These are phyloP conservation scores for Bruguiera hainesii DNA, from an alignment of 441 rosid species.

Conservation along the genomic window DNA sequence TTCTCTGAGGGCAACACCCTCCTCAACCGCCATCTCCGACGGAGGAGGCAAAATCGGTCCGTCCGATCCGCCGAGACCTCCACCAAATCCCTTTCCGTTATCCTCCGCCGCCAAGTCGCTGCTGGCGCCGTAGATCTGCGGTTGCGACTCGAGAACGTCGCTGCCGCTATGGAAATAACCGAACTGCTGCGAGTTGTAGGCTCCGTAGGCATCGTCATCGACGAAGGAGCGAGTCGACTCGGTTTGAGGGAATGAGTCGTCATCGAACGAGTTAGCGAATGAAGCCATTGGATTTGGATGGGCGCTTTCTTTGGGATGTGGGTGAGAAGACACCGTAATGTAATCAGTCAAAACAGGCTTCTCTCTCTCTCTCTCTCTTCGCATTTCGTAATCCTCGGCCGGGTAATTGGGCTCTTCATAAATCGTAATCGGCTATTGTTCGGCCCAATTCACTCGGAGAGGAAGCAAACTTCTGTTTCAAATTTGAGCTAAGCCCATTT, in stretches of 20 bases:
- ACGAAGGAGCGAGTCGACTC: slow-evolving; percentile 32
- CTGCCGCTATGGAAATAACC: slow-evolving; percentile 27
- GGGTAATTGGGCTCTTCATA: background rate
- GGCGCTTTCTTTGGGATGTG: background rate
- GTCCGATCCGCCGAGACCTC: slow-evolving; percentile 38
- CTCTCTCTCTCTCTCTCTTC: background rate
- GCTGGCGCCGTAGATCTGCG: slow-evolving; percentile 32
- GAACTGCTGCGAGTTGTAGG: slow-evolving; percentile 22
- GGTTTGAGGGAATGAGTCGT: slow-evolving; percentile 37
- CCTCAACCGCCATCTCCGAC: slow-evolving; percentile 53
- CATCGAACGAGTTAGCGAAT: slow-evolving; percentile 37
- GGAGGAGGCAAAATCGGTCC: slow-evolving; percentile 63
- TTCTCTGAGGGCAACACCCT: slow-evolving; percentile 60
- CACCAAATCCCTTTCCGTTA: slow-evolving; percentile 32
- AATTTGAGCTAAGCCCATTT: too few species aligned
- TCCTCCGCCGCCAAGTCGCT: slow-evolving; percentile 22
- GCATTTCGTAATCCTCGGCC: background rate
- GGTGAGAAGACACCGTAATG: background rate
- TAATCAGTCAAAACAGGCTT: too few species aligned
- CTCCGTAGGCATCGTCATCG: slow-evolving; percentile 20
- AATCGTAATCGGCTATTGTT: background rate
- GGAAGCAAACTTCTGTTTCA: too few species aligned
- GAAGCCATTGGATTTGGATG: slow-evolving; percentile 36
- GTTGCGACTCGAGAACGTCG: slow-evolving; percentile 35
- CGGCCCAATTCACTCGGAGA: too few species aligned